phyloP scores from a whole-genome alignment of 1,139 yeast genomes.

The Saccharomyces hybrid region DNA sequence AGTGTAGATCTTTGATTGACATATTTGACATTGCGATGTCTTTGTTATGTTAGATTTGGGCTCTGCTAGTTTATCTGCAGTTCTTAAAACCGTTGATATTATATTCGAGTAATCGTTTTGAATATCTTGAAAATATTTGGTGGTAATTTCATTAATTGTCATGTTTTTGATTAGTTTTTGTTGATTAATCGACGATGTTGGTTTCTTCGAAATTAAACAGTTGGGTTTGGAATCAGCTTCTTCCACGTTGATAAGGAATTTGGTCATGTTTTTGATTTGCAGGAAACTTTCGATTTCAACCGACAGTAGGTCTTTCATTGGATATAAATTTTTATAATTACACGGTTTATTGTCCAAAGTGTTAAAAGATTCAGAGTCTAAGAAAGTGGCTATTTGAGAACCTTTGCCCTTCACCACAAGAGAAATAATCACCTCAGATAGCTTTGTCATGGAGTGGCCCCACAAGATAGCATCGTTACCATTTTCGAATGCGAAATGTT shows the following conservation, averaged over 20 bases:
- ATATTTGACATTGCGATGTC: slow-evolving; percentile 40
- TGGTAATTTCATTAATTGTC: slow-evolving; percentile 74
- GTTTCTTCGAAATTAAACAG: not conserved
- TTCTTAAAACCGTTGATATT: slow-evolving; percentile 86
- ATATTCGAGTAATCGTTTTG: slow-evolving; percentile 85
- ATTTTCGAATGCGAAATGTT: slow-evolving; percentile 41
- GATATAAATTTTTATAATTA: slow-evolving; percentile 47
- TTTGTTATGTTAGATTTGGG: slow-evolving; percentile 33
- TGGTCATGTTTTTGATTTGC: slow-evolving; percentile 10
- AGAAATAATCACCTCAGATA: slow-evolving; percentile 74
- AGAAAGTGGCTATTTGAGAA: slow-evolving; percentile 46
- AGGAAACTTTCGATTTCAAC: slow-evolving; percentile 56
- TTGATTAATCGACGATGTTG: not conserved
- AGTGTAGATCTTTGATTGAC: slow-evolving; percentile 44
- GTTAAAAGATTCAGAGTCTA: slow-evolving; percentile 41
- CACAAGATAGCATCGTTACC: slow-evolving; percentile 52
- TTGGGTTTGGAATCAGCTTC: not conserved
- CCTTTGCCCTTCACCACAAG: slow-evolving; percentile 91
- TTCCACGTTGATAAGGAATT: slow-evolving; percentile 11
- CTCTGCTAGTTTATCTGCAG: slow-evolving; percentile 69
- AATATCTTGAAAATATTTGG: slow-evolving; percentile 62
- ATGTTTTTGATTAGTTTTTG: slow-evolving; percentile 47
- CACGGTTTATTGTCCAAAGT: slow-evolving; percentile 25
- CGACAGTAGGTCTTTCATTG: slow-evolving; percentile 64
- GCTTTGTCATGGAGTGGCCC: slow-evolving; percentile 75